Conservation (phyloP, 108 stramenopile species). For the Epithemia pelagica region DNA sequence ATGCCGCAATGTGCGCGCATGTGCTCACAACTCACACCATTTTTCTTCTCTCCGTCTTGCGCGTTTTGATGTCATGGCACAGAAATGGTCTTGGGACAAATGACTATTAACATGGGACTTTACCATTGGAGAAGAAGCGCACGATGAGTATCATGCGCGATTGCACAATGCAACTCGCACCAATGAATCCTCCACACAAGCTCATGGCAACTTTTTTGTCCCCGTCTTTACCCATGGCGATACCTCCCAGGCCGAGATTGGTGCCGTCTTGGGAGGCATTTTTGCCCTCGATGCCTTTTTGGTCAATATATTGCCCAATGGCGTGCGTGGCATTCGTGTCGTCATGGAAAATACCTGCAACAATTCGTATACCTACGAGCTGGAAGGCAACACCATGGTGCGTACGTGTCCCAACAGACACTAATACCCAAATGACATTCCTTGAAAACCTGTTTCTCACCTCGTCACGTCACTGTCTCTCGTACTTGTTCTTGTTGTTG, state of each 20-base stretch:
- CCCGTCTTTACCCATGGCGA: neutral
- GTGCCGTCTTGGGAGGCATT: neutral
- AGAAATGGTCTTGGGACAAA: neutral
- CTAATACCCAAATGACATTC: no score
- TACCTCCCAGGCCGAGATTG: neutral
- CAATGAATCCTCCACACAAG: neutral
- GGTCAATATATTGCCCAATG: constrained; percentile 8
- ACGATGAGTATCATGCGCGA: neutral
- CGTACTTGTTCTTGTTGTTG: no score
- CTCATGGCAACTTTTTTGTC: neutral
- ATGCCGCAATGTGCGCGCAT: no score
- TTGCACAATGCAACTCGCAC: neutral
- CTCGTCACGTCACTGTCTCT: no score
- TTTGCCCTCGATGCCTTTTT: constrained; percentile 7
- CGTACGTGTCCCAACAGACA: no score
- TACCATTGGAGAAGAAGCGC: neutral
- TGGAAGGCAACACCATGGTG: constrained; percentile 11
- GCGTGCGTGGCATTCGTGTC: constrained; percentile 1
- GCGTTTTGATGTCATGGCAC: neutral
- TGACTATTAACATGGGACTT: neutral
- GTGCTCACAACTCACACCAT: no score
- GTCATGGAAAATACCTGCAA: constrained; percentile 11
- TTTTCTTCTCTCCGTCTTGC: neutral
- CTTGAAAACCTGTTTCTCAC: no score
- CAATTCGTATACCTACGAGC: constrained; percentile 10